These are phyloP conservation scores for Haberlea rhodopensis DNA, from an alignment of 257 asterid genomes.

Conservation along the genomic window DNA sequence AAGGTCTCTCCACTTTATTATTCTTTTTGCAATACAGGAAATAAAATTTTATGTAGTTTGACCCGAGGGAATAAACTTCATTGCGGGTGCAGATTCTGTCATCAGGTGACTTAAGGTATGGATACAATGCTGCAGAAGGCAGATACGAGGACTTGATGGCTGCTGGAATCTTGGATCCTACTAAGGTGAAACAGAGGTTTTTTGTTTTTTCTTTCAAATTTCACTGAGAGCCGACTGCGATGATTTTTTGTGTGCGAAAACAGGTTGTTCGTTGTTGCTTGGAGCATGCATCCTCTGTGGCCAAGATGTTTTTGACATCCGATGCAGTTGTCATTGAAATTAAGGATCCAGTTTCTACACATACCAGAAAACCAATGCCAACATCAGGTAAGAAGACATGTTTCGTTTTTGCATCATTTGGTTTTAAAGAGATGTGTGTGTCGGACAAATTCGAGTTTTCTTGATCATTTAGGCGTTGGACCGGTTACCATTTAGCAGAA, in stretches of 20 bases:
- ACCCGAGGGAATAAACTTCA: not conserved
- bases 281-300: constrained; percentile 79
- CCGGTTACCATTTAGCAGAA: constrained; percentile 35
- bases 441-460: no score
- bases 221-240: no score
- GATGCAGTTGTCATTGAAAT: constrained; percentile 77
- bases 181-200: constrained; percentile 50
- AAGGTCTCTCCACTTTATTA: constrained; percentile 41
- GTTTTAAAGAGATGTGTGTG: no score
- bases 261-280: constrained; percentile 89
- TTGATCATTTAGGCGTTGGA: constrained; percentile 46
- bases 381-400: constrained; percentile 44
- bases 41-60: not conserved
- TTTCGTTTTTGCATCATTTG: not conserved
- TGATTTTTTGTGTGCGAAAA: not conserved
- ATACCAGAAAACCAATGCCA: constrained; percentile 43
- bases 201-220: not conserved
- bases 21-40: no score
- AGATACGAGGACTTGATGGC: constrained; percentile 82
- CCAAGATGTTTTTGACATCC: constrained; percentile 63
- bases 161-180: constrained; percentile 75
- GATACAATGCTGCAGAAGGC: constrained; percentile 77
- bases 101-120: constrained; percentile 50
- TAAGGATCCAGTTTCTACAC: constrained; percentile 41
- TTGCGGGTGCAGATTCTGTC: constrained; percentile 55